Evolutionary conservation across 768 basidiomycete genomes (phyloP).

Genomic region (Lyophyllum shimeji): DNA sequence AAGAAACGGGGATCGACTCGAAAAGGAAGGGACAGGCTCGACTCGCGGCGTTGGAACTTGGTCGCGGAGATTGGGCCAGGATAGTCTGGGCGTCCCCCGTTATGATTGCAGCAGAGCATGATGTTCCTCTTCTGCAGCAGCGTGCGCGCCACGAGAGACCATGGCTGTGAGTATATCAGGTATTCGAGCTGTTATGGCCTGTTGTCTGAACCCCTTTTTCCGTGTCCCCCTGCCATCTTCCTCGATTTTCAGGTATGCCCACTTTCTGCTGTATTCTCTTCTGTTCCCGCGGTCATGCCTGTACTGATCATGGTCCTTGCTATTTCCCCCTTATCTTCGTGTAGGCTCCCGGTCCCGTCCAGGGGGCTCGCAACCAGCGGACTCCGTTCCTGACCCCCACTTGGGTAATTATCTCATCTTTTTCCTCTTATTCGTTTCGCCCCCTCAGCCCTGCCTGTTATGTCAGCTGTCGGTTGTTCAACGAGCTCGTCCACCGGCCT

Average conservation of each 20-base stretch:
- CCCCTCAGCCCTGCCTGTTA: conserved; percentile 17
- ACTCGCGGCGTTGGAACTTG: conserved; percentile 11
- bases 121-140: background rate
- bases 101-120: background rate
- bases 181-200: conserved; percentile 11
- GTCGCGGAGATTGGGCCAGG: conserved; percentile 3
- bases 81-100: background rate
- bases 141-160: conserved; percentile 11
- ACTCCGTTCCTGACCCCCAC: background rate
- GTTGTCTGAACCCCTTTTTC: conserved; percentile 10
- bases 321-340: conserved; percentile 13
- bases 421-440: conserved; percentile 16
- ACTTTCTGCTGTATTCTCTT: background rate
- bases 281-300: background rate
- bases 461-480: conserved; percentile 19
- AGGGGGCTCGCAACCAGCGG: conserved; percentile 3
- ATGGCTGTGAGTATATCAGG: background rate
- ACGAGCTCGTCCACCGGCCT: conserved; percentile 6
- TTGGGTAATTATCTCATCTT: conserved; percentile 11
- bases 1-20: background rate
- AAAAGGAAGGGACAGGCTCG: conserved; percentile 6
- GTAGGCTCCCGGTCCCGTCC: conserved; percentile 5
- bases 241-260: conserved; percentile 1
- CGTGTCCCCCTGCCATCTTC: conserved; percentile 3
- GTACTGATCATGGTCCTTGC: conserved; percentile 4